Conservation (phyloP, 1,284 basidiomycete species). For the Trametes pubescens region DNA sequence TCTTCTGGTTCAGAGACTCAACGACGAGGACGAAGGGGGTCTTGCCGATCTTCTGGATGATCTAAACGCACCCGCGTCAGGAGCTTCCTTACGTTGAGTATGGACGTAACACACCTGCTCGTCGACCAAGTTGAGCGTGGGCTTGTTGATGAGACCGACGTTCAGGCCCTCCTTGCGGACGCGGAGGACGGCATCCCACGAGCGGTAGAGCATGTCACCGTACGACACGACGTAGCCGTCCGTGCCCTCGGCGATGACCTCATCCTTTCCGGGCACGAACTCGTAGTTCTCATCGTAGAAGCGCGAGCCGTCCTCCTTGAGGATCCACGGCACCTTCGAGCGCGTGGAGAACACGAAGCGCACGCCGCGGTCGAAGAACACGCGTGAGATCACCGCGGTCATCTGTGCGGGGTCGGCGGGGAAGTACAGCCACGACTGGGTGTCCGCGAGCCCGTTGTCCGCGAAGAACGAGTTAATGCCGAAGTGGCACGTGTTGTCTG, state of each 20-base stretch:
- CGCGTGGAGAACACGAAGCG: slow-evolving; percentile 89
- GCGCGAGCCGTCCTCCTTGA: slow-evolving; percentile 75
- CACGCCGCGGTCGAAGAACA: slow-evolving; percentile 83
- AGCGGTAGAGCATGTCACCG: slow-evolving; percentile 84
- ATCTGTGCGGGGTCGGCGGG: slow-evolving; percentile 85
- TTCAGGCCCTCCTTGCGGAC: slow-evolving; percentile 75
- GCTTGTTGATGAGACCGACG: slow-evolving; percentile 86
- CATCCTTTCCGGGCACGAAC: slow-evolving; percentile 85
- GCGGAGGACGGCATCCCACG: slow-evolving; percentile 81
- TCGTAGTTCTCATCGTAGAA: slow-evolving; percentile 78
- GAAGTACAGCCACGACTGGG: slow-evolving; percentile 84
- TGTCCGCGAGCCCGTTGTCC: slow-evolving; percentile 84
- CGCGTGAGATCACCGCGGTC: slow-evolving; percentile 75
- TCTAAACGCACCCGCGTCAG: slow-evolving; percentile 44
- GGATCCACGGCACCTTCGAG: slow-evolving; percentile 85
- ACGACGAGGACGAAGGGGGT: slow-evolving; percentile 83
- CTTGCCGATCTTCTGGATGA: slow-evolving; percentile 72
- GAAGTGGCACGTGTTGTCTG: slow-evolving; percentile 88
- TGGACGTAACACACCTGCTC: slow-evolving; percentile 59
- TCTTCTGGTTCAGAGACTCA: slow-evolving; percentile 88
- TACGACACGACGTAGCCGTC: slow-evolving; percentile 82
- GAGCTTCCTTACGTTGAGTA: slow-evolving; percentile 1
- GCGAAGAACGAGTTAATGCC: slow-evolving; percentile 87
- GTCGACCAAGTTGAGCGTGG: slow-evolving; percentile 83
- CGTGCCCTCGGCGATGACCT: slow-evolving; percentile 73